Percentiles rank a stretch among this genome's conserved stretches.
Evolutionary conservation across 2,329 filamentous ascomycete genomes (phyloP).

Genomic region (Waltergamsia citrina): DNA sequence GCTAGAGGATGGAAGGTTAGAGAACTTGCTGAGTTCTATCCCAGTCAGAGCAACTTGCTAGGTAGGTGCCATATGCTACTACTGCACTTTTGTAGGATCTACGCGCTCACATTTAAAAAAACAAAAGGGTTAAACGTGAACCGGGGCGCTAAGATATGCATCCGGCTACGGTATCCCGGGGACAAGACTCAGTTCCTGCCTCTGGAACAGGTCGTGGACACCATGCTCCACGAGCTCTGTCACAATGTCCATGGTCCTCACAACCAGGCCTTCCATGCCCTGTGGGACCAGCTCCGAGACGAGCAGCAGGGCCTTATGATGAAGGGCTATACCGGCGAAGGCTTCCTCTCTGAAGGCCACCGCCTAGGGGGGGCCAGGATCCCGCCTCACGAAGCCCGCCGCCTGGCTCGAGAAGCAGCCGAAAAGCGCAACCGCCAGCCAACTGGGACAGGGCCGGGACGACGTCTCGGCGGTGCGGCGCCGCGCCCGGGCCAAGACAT

Average conservation of each 20-base stretch:
- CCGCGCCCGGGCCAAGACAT: constrained; percentile 53
- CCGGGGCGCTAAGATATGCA: constrained; percentile 65
- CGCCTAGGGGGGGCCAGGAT: constrained; percentile 59
- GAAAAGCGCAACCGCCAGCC: constrained; percentile 55
- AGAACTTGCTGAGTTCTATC: constrained; percentile 78
- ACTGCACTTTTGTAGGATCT: not conserved
- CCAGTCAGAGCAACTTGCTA: constrained; percentile 61
- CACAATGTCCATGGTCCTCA: constrained; percentile 82
- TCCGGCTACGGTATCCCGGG: constrained; percentile 68
- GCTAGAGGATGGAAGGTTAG: constrained; percentile 73
- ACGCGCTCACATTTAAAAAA: not conserved
- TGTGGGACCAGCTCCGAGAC: constrained; percentile 85
- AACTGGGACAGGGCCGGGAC: constrained; percentile 58
- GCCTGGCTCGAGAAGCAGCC: constrained; percentile 63
- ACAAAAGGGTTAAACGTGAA: constrained; percentile 29
- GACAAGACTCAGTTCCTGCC: constrained; percentile 72
- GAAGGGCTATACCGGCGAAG: constrained; percentile 86
- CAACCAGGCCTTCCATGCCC: constrained; percentile 68
- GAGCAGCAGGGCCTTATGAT: constrained; percentile 67
- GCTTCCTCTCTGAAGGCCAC: constrained; percentile 69
- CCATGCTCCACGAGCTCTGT: constrained; percentile 88
- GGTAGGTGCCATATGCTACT: constrained; percentile 45
- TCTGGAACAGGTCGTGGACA: constrained; percentile 74
- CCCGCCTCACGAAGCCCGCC: constrained; percentile 63
- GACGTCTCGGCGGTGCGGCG: constrained; percentile 57